These are phyloP conservation scores for Polymyxa betae DNA, from an alignment of 208 protist species.

Conservation along the genomic window DNA sequence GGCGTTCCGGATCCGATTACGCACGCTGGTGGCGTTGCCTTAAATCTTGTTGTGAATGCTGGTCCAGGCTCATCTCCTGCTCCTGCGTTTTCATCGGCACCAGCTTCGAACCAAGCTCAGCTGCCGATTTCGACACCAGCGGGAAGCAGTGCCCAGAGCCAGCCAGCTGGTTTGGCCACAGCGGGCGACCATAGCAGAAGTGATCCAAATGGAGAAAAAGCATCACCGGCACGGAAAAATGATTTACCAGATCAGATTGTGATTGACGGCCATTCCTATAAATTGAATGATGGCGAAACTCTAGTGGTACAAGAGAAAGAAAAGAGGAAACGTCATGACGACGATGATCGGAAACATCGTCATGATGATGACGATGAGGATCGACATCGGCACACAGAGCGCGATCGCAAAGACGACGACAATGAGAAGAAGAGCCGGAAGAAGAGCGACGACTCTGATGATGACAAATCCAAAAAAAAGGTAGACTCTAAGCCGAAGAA, in stretches of 20 bases:
- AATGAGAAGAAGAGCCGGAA: background rate
- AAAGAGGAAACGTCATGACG: background rate
- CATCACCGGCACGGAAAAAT: background rate
- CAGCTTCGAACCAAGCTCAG: background rate
- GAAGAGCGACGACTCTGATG: background rate
- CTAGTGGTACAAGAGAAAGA: too few relatives aligned
- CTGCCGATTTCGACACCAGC: background rate
- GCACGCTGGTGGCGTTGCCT: background rate
- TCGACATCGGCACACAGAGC: background rate
- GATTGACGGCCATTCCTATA: background rate
- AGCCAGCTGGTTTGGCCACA: background rate
- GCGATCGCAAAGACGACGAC: background rate
- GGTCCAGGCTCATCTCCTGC: background rate
- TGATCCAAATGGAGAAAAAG: background rate
- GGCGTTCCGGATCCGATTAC: too few relatives aligned
- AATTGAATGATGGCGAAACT: background rate
- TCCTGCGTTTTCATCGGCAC: background rate
- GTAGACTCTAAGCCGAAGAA: too few relatives aligned
- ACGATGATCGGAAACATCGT: background rate
- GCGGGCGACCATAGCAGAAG: too few relatives aligned
- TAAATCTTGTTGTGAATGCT: background rate
- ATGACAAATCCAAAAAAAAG: background rate
- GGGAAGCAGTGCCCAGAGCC: background rate
- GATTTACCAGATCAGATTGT: background rate
- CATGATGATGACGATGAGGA: background rate